Conservation (phyloP, 164 flowering plant genomes). For the Umbellularia californica region DNA sequence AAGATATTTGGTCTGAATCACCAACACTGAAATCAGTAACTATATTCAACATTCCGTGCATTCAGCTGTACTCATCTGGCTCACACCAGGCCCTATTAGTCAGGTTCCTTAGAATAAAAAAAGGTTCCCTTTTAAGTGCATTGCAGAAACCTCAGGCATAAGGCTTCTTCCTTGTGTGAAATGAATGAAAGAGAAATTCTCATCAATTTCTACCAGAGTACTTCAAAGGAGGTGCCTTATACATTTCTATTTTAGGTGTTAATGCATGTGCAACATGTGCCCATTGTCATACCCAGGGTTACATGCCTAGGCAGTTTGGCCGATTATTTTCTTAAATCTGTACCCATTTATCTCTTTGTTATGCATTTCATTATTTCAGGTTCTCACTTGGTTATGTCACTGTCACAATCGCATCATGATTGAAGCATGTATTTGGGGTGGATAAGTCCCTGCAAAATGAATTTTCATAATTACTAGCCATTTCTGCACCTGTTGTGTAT, state of each 20-base stretch:
- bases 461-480: too few species aligned
- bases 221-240: background rate
- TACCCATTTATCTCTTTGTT: background rate
- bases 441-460: background rate
- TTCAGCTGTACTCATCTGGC: too few species aligned
- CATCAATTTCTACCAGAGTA: background rate
- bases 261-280: background rate
- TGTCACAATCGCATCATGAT: background rate
- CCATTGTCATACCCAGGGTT: background rate
- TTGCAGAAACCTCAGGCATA: background rate
- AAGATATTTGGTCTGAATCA: slow-evolving; percentile 1
- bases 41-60: too few species aligned
- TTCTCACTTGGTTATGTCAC: background rate
- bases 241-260: background rate
- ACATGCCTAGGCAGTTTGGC: background rate
- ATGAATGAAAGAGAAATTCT: background rate
- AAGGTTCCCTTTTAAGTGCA: too few species aligned
- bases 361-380: background rate
- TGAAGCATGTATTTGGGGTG: background rate
- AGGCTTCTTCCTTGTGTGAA: background rate
- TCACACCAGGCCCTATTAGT: too few species aligned
- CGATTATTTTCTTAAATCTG: background rate
- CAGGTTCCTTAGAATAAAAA: too few species aligned
- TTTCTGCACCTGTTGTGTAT: background rate
- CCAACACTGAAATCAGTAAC: background rate